Evolutionary conservation across 1,284 basidiomycete genomes (phyloP).

Genomic region (Schizophyllum amplum): DNA sequence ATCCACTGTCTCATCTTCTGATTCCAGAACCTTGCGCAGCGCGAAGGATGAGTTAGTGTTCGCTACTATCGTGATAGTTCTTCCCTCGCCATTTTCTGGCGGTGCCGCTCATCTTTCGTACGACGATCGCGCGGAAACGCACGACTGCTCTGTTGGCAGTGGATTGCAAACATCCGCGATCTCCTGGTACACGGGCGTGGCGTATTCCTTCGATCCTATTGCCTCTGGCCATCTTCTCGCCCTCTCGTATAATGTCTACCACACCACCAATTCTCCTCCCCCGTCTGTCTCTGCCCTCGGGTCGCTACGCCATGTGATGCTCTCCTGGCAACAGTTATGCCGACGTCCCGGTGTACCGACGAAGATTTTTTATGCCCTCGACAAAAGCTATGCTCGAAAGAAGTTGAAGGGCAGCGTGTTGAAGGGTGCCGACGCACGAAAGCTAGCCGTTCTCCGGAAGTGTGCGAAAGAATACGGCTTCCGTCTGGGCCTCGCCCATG

Average conservation of each 20-base stretch:
- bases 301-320: constrained; percentile 11
- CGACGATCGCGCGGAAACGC: constrained; percentile 18
- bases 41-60: constrained; percentile 35
- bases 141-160: constrained; percentile 25
- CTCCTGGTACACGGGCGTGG: constrained; percentile 41
- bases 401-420: constrained; percentile 14
- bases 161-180: constrained; percentile 26
- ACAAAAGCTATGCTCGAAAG: constrained; percentile 18
- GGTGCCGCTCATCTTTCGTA: constrained; percentile 33
- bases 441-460: constrained; percentile 10
- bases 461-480: constrained; percentile 14
- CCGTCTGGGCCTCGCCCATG: constrained; percentile 27
- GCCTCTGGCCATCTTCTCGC: constrained; percentile 36
- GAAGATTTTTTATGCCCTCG: constrained; percentile 18
- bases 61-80: constrained; percentile 34
- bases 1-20: neutral
- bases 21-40: constrained; percentile 18
- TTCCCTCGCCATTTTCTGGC: constrained; percentile 35
- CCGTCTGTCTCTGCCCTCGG: constrained; percentile 9
- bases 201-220: constrained; percentile 34
- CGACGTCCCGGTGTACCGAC: constrained; percentile 7
- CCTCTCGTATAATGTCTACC: constrained; percentile 37
- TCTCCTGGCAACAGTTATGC: constrained; percentile 11
- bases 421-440: constrained; percentile 19
- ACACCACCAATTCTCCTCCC: constrained; percentile 17